These are phyloP conservation scores for Phytophthora constricta DNA, from an alignment of 352 stramenopile genomes.

Conservation along the genomic window DNA sequence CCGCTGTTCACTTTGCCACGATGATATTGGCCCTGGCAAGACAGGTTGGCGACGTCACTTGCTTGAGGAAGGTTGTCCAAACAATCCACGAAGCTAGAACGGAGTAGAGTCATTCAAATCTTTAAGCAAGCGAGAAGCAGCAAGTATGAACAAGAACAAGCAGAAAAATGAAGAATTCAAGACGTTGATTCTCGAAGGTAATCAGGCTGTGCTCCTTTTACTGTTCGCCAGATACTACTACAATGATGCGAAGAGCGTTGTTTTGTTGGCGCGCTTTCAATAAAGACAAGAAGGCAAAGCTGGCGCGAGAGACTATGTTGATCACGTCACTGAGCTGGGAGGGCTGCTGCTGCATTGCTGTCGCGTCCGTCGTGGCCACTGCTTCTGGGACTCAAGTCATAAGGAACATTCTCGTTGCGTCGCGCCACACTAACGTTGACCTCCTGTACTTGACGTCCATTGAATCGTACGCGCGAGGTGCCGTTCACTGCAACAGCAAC, in stretches of 20 bases:
- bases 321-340: background rate
- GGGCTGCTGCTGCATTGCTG: background rate
- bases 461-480: conserved; percentile 38
- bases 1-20: conserved; percentile 85
- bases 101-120: conserved; percentile 16
- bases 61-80: conserved; percentile 71
- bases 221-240: conserved; percentile 5
- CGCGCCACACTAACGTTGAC: conserved; percentile 17
- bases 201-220: conserved; percentile 10
- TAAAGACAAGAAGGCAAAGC: background rate
- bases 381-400: conserved; percentile 6
- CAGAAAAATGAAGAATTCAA: conserved; percentile 20
- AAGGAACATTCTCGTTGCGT: conserved; percentile 23
- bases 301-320: background rate
- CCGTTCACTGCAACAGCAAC: conserved; percentile 29
- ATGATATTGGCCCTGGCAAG: conserved; percentile 71
- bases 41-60: conserved; percentile 77
- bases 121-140: conserved; percentile 17
- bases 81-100: conserved; percentile 72
- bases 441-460: conserved; percentile 17
- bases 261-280: background rate
- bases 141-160: conserved; percentile 16
- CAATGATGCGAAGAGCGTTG: background rate
- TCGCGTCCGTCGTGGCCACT: conserved; percentile 1
- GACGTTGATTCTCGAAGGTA: conserved; percentile 16